These are phyloP conservation scores for Inonotus obliquus DNA, from an alignment of 1,284 basidiomycete genomes.

Conservation along the genomic window DNA sequence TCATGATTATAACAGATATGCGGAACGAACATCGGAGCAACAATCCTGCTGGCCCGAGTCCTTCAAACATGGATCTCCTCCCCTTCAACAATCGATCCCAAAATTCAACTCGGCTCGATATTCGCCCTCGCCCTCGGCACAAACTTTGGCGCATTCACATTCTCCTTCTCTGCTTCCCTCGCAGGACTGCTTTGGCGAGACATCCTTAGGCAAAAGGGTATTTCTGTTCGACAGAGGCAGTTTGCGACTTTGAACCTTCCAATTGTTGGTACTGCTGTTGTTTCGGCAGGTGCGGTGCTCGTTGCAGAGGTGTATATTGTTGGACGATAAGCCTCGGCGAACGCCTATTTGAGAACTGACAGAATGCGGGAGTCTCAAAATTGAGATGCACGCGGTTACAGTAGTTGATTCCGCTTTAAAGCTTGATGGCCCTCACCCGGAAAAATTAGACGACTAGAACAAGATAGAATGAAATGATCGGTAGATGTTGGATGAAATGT, in stretches of 20 bases:
- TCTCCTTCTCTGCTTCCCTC: constrained; percentile 87
- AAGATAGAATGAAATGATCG: no score
- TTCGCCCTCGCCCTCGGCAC: constrained; percentile 76
- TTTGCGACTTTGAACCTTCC: constrained; percentile 77
- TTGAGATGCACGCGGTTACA: no score
- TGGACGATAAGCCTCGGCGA: neutral
- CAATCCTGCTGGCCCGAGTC: constrained; percentile 78
- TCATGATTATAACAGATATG: constrained; percentile 44
- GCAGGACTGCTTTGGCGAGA: constrained; percentile 86
- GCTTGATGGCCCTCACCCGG: no score
- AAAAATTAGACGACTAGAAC: no score
- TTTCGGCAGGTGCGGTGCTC: constrained; percentile 9
- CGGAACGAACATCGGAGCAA: constrained; percentile 95
- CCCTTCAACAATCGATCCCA: constrained; percentile 23
- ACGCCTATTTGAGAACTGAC: neutral
- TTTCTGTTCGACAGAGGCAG: constrained; percentile 56
- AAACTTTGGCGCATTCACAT: constrained; percentile 91
- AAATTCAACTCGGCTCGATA: constrained; percentile 32
- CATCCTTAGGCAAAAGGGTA: constrained; percentile 78
- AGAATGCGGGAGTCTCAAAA: no score
- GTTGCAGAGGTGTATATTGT: constrained; percentile 17
- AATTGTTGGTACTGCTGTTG: constrained; percentile 36
- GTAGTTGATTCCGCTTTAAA: no score
- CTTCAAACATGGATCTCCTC: constrained; percentile 37
- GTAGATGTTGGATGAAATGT: no score